A percentile compares a stretch with the other conserved stretches of the same genome.
Conservation (phyloP, 352 stramenopile species). For the Globisporangium acanthophoron region DNA sequence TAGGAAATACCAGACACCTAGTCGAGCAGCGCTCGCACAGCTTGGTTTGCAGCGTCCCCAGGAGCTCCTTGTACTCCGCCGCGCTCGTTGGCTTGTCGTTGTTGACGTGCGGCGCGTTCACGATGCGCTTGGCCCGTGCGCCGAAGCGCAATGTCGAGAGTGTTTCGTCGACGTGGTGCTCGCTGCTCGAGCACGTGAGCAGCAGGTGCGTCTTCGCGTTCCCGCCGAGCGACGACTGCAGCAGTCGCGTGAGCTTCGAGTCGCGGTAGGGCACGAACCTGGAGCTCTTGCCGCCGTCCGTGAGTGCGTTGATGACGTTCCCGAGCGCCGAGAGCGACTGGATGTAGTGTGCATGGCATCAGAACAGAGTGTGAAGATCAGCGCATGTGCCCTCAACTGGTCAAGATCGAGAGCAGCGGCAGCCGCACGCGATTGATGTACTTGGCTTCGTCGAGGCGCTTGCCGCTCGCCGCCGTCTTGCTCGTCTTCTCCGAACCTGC, state of each 20-base stretch:
- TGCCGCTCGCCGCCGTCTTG: constrained; percentile 45
- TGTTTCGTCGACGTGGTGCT: constrained; percentile 52
- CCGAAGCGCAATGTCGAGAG: constrained; percentile 90
- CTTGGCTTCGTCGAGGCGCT: constrained; percentile 64
- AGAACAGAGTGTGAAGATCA: neutral
- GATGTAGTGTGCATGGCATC: neutral
- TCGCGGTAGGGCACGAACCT: constrained; percentile 85
- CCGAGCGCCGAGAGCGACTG: constrained; percentile 70
- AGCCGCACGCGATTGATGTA: constrained; percentile 58
- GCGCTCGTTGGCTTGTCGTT: constrained; percentile 27
- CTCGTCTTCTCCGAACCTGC: constrained; percentile 61
- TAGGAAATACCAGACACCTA: neutral
- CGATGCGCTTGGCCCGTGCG: constrained; percentile 79
- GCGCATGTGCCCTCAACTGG: neutral
- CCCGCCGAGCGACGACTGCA: constrained; percentile 87
- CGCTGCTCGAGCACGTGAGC: constrained; percentile 41
- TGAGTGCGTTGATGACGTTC: constrained; percentile 67
- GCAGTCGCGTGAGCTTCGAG: constrained; percentile 94
- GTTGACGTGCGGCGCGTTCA: constrained; percentile 70
- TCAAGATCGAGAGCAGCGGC: neutral
- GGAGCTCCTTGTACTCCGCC: constrained; percentile 20
- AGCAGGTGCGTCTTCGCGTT: constrained; percentile 88
- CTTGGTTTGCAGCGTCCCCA: constrained; percentile 48
- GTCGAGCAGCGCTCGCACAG: constrained; percentile 20
- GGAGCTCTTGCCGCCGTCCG: constrained; percentile 18